These are phyloP conservation scores for Hypoxylon subgilvum DNA, from an alignment of 495 filamentous ascomycete genomes.

Conservation along the genomic window DNA sequence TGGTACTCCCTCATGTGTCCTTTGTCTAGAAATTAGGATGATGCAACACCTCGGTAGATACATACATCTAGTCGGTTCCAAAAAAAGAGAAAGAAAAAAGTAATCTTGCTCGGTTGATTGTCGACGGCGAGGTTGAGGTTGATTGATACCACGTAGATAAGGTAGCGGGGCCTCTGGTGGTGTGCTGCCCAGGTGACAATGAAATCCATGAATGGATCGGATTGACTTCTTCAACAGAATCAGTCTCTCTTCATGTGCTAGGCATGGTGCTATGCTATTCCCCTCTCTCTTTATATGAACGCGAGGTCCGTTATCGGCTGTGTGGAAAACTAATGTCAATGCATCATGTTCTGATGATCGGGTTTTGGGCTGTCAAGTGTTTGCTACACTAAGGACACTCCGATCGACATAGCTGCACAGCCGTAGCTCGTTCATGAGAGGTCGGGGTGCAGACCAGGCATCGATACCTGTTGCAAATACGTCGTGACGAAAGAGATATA, in stretches of 20 bases:
- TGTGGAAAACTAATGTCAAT: too few species aligned
- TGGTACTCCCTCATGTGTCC: conserved; percentile 23
- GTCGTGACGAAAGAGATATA: conserved; percentile 9
- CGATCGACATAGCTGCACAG: conserved; percentile 2
- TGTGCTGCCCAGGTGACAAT: too few species aligned
- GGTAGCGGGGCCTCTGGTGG: neutral
- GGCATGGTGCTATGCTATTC: too few species aligned
- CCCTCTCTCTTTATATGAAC: too few species aligned
- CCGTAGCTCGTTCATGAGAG: neutral
- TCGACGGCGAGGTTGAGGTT: conserved; percentile 15
- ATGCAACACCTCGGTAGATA: conserved; percentile 33
- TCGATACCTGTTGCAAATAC: conserved; percentile 17
- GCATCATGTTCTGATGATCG: neutral
- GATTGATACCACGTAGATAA: conserved; percentile 27
- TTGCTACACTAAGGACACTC: conserved; percentile 3
- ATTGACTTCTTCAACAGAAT: too few species aligned
- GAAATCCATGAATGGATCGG: too few species aligned
- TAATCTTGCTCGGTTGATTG: conserved; percentile 24
- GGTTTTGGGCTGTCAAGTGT: neutral
- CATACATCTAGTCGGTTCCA: conserved; percentile 42
- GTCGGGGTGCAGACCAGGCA: neutral
- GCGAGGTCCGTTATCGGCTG: too few species aligned
- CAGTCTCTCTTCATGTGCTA: too few species aligned
- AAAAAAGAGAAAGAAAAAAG: too few species aligned
- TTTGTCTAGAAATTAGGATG: conserved; percentile 25